A percentile compares a stretch with the other conserved stretches of the same genome.
Conservation (phyloP, 345 rosid species). For the Citrus unshiu region DNA sequence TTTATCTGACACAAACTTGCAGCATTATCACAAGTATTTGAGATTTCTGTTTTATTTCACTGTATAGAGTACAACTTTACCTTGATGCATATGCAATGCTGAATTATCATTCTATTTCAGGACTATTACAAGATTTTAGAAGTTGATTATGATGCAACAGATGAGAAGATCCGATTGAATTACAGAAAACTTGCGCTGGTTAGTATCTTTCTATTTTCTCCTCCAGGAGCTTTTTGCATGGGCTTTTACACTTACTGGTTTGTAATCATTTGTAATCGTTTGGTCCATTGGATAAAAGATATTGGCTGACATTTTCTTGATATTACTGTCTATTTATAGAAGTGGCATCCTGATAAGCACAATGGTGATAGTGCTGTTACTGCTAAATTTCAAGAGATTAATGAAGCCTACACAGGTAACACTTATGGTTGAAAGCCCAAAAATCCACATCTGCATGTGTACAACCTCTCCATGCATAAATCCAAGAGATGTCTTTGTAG, state of each 20-base stretch:
- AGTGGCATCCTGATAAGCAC: slow-evolving; percentile 94
- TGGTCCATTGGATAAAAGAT: slow-evolving; percentile 1
- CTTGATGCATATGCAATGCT: slow-evolving; percentile 11
- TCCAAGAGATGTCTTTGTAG: background rate
- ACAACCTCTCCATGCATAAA: background rate
- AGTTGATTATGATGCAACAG: slow-evolving; percentile 84
- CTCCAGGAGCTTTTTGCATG: slow-evolving; percentile 22
- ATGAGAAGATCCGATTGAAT: slow-evolving; percentile 64
- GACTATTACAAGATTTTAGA: slow-evolving; percentile 78
- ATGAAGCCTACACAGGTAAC: slow-evolving; percentile 72
- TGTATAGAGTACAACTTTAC: background rate
- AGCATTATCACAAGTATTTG: background rate
- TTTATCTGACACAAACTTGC: background rate
- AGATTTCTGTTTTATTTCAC: slow-evolving; percentile 5
- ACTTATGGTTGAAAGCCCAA: slow-evolving; percentile 5
- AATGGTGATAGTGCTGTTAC: slow-evolving; percentile 63
- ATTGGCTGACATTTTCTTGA: slow-evolving; percentile 10
- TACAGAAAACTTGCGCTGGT: slow-evolving; percentile 85
- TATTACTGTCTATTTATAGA: slow-evolving; percentile 32
- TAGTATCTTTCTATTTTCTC: slow-evolving; percentile 20
- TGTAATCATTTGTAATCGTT: background rate
- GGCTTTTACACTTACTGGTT: slow-evolving; percentile 12
- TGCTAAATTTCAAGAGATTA: slow-evolving; percentile 74
- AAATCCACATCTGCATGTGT: background rate
- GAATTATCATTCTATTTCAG: slow-evolving; percentile 29